These are phyloP conservation scores for Hypoxylon cercidicola DNA, from an alignment of 495 filamentous ascomycete species.

Conservation along the genomic window DNA sequence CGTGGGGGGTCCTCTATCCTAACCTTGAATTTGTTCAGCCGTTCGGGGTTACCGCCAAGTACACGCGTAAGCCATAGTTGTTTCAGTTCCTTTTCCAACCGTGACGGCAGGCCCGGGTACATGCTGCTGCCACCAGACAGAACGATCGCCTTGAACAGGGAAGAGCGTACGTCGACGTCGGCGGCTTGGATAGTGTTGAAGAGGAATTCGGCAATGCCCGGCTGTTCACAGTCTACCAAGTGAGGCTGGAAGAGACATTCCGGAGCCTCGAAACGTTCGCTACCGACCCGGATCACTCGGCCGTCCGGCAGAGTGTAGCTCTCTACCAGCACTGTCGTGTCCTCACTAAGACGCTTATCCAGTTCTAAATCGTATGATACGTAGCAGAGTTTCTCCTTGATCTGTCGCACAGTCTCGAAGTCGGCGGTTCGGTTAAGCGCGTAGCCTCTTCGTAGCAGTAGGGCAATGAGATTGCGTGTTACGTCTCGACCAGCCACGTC, in stretches of 20 bases:
- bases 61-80: conserved; percentile 97
- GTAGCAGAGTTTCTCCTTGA: conserved; percentile 99
- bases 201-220: conserved; percentile 93
- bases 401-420: conserved; percentile 98
- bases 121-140: conserved; percentile 97
- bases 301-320: conserved; percentile 97
- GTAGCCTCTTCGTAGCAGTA: conserved; percentile 94
- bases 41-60: conserved; percentile 86
- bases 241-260: conserved; percentile 99
- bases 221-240: conserved; percentile 96
- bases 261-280: conserved; percentile 96
- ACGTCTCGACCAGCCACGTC: conserved; percentile 98
- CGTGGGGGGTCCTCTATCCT: conserved; percentile 97
- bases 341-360: conserved; percentile 94
- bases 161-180: conserved; percentile 92
- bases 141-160: conserved; percentile 96
- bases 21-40: conserved; percentile 98
- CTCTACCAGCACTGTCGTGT: conserved; percentile 97
- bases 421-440: conserved; percentile 98
- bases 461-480: conserved; percentile 93
- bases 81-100: conserved; percentile 98
- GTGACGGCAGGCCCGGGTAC: conserved; percentile 95
- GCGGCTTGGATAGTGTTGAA: conserved; percentile 98
- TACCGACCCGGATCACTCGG: conserved; percentile 93
- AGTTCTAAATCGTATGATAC: conserved; percentile 98